Conservation (phyloP, 1,139 yeast species). For the Yamadazyma sp. region DNA sequence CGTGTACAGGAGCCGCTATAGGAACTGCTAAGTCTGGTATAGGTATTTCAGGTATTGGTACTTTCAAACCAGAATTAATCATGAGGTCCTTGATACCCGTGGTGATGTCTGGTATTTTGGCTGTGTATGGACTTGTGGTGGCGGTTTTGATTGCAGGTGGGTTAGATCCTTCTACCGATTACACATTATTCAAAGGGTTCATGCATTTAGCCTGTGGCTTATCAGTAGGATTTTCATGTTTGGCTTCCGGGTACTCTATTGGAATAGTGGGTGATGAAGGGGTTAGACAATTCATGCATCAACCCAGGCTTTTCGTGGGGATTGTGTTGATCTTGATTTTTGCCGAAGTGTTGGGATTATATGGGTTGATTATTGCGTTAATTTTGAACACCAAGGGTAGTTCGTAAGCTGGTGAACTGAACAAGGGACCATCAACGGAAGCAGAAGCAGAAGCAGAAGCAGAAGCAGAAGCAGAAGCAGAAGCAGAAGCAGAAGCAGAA, state of each 20-base stretch:
- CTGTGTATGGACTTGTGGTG: conserved; percentile 95
- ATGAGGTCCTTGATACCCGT: conserved; percentile 90
- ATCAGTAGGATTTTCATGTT: conserved; percentile 92
- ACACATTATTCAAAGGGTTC: conserved; percentile 89
- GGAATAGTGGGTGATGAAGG: conserved; percentile 99
- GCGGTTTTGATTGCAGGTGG: conserved; percentile 96
- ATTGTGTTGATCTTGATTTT: conserved; percentile 96
- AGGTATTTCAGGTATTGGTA: conserved; percentile 91
- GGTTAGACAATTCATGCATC: conserved; percentile 94
- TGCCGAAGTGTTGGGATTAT: conserved; percentile 97
- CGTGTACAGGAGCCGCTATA: conserved; percentile 95
- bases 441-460: too few species aligned
- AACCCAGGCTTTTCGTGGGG: conserved; percentile 96
- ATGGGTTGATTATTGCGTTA: conserved; percentile 91
- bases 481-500: too few species aligned
- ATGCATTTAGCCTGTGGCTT: conserved; percentile 97
- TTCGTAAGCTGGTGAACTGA: conserved; percentile 8
- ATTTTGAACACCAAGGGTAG: conserved; percentile 85
- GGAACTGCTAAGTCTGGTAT: conserved; percentile 99
- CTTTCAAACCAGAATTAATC: conserved; percentile 78
- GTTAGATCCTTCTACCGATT: conserved; percentile 69
- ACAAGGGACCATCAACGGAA: too few species aligned
- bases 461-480: too few species aligned
- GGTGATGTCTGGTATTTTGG: conserved; percentile 96
- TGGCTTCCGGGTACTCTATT: conserved; percentile 97